Percentiles rank a stretch among this genome's conserved stretches.
phyloP scores from a whole-genome alignment of 768 basidiomycete species.

The Suillus brevipes region DNA sequence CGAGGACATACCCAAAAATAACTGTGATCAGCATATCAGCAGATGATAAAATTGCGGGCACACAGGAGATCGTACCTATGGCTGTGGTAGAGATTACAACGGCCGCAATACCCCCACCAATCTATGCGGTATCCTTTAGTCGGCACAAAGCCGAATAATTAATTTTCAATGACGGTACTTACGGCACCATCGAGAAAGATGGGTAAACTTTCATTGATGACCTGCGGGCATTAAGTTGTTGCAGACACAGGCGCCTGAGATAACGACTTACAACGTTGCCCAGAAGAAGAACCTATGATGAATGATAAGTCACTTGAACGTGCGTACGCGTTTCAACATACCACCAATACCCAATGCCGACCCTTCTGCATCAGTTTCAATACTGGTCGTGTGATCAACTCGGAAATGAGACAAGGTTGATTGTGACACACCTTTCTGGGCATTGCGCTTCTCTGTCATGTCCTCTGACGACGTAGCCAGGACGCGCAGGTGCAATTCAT shows the following conservation, averaged over 20 bases:
- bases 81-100: constrained; percentile 74
- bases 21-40: constrained; percentile 42
- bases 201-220: constrained; percentile 81
- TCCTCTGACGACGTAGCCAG: constrained; percentile 82
- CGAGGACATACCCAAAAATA: constrained; percentile 69
- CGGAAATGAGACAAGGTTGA: neutral
- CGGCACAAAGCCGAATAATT: constrained; percentile 5
- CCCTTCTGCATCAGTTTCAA: constrained; percentile 59
- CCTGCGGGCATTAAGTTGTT: constrained; percentile 40
- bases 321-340: constrained; percentile 30
- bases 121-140: constrained; percentile 21
- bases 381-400: constrained; percentile 36
- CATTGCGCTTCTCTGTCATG: constrained; percentile 62
- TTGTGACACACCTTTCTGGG: constrained; percentile 56
- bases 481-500: constrained; percentile 87
- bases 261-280: constrained; percentile 73
- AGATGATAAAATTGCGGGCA: neutral
- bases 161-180: constrained; percentile 8
- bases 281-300: constrained; percentile 70
- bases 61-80: constrained; percentile 37
- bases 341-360: constrained; percentile 94
- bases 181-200: constrained; percentile 79
- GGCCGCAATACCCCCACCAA: constrained; percentile 74
- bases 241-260: neutral
- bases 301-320: constrained; percentile 9